These are phyloP conservation scores for Colletotrichum sp. DNA, from an alignment of 2,329 filamentous ascomycete species.

Conservation along the genomic window DNA sequence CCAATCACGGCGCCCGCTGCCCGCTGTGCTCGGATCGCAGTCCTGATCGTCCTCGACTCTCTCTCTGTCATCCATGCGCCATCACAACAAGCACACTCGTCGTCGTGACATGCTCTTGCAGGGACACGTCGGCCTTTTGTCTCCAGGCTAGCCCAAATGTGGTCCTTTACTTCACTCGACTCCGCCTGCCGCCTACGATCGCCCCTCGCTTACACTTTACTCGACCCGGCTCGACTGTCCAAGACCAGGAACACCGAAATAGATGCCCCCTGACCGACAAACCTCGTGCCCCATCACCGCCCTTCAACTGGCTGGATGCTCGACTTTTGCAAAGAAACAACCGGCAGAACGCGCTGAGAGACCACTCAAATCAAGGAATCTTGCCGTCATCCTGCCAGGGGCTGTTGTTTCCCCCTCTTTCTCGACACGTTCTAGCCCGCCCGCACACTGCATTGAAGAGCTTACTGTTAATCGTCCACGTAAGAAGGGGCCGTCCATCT, in stretches of 20 bases:
- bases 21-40: not conserved
- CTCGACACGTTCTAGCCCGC: slow-evolving; percentile 2
- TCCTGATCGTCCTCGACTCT: slow-evolving; percentile 4
- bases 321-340: not conserved
- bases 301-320: not conserved
- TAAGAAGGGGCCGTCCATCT: not conserved
- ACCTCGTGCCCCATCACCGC: slow-evolving; percentile 10
- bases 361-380: not conserved
- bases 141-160: not conserved
- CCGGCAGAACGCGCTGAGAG: not conserved
- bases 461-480: not conserved
- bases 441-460: not conserved
- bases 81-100: not conserved
- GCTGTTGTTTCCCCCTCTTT: not conserved
- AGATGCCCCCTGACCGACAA: slow-evolving; percentile 5
- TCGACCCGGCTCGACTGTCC: slow-evolving; percentile 1
- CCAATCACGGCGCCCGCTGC: not conserved
- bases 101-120: not conserved
- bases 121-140: not conserved
- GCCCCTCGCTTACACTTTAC: slow-evolving; percentile 15
- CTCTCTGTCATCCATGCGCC: slow-evolving; percentile 1
- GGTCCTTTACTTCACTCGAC: slow-evolving; percentile 1
- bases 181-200: slow-evolving; percentile 7
- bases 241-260: slow-evolving; percentile 3
- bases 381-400: not conserved